Evolutionary conservation across 345 rosid species (phyloP), one percentile per base, ranked within the genome.

Genomic region (Populus nigra): DNA sequence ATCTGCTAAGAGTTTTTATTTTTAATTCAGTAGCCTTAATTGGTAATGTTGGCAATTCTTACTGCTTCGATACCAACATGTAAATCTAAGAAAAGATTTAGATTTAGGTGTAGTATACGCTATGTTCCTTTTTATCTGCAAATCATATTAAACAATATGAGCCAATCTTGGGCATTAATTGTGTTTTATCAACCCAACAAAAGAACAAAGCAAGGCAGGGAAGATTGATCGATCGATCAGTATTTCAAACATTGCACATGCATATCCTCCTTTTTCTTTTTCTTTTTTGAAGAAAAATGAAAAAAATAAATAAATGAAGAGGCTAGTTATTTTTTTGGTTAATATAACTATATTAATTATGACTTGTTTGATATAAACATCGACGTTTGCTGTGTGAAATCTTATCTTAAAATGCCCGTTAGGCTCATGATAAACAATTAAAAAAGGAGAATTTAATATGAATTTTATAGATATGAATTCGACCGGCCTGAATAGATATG

Each of bases 61-160:
- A 38, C 36, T 49, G 23, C 23, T 55, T 38, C 43, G 39, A 59
- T 41, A 33, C 33, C 73, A 74, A 74, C 79, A 62, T 59, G 63
- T 63, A 75, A 78, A 80, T 80, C 66, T 35, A 62, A 20, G 35
- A 22, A 1, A 74, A 74, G 49, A 69, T 79, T 80, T 68, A 6
- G 65, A 47, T 77, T 77, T 77, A 49, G 74, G 61, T 65, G 35
- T 23, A 11, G 5, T 43, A 61, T 3, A 12, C 36, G 25, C 39
- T 47, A 6, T 50, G 39, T 2, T 3, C 33, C 38, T 41, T 0
- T 78, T 7, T 66, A 77, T 12, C 45, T 22, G 16, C 31, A 59
- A 16, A 4, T 38, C 39, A 15, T 41, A 7, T 18, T 49, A 35
- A n/a, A 63, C 76, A 68, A 5, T 41, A 41, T 2, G 41, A 38